Conservation (phyloP, 805 yeast species). For the Barnettozyma sucrosica region DNA sequence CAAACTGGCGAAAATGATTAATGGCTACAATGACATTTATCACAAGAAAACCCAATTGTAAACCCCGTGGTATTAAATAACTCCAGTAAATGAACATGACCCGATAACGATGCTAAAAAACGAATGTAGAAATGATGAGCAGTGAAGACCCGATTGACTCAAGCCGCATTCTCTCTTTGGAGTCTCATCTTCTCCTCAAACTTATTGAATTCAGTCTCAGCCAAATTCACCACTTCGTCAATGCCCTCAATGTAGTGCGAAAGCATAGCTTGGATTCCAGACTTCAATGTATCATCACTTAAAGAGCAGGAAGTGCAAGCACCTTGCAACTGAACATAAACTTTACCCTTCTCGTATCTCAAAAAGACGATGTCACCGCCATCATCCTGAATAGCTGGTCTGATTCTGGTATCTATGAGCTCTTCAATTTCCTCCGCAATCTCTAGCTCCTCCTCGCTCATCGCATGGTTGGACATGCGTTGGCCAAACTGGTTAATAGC, state of each 20-base stretch:
- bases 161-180: conserved; percentile 16
- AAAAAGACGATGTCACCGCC: conserved; percentile 95
- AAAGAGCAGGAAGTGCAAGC: conserved; percentile 94
- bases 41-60: background rate
- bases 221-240: conserved; percentile 51
- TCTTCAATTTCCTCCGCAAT: conserved; percentile 87
- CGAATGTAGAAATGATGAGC: background rate
- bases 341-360: conserved; percentile 83
- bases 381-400: conserved; percentile 98
- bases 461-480: conserved; percentile 3
- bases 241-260: conserved; percentile 97
- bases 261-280: conserved; percentile 97
- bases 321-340: conserved; percentile 83
- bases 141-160: background rate
- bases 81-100: background rate
- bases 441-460: conserved; percentile 65
- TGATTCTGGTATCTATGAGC: conserved; percentile 84
- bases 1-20: conserved; percentile 46
- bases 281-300: conserved; percentile 85
- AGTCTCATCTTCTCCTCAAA: conserved; percentile 23
- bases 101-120: conserved; percentile 1
- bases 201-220: conserved; percentile 26
- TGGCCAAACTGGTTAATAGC: conserved; percentile 6
- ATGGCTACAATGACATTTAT: conserved; percentile 25
- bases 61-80: background rate